These are phyloP conservation scores for Hypoxylon crocopeplum DNA, from an alignment of 495 filamentous ascomycete genomes.

Conservation along the genomic window DNA sequence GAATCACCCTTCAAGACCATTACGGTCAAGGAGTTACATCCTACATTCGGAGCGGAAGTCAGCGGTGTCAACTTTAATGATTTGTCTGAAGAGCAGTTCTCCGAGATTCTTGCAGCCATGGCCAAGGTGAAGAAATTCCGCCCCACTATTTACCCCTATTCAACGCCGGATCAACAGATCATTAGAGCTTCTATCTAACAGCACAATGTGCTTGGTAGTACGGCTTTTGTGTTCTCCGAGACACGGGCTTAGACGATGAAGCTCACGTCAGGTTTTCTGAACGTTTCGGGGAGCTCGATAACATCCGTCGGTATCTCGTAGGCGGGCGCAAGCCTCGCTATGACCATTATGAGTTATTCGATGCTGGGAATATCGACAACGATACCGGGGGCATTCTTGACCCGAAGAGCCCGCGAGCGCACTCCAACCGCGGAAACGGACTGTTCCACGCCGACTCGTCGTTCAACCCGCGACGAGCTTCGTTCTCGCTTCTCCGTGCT, in stretches of 20 bases:
- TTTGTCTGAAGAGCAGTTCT: constrained; percentile 53
- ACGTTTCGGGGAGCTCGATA: constrained; percentile 64
- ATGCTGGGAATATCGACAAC: constrained; percentile 62
- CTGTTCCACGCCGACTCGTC: constrained; percentile 67
- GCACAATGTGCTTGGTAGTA: constrained; percentile 46
- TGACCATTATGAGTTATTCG: constrained; percentile 60
- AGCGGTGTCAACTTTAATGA: constrained; percentile 58
- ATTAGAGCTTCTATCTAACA: not conserved
- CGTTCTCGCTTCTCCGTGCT: constrained; percentile 61
- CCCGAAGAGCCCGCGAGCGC: constrained; percentile 47
- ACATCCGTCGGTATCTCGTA: constrained; percentile 60
- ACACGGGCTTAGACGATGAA: constrained; percentile 59
- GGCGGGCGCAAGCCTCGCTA: constrained; percentile 56
- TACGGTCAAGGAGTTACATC: constrained; percentile 54
- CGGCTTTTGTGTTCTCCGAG: constrained; percentile 62
- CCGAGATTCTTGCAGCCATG: constrained; percentile 55
- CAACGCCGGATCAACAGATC: not conserved
- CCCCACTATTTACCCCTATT: not conserved
- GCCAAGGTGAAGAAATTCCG: constrained; percentile 49
- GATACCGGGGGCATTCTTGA: constrained; percentile 49
- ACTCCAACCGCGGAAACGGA: constrained; percentile 58
- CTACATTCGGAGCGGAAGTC: constrained; percentile 63
- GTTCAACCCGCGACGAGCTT: constrained; percentile 66
- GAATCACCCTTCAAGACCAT: constrained; percentile 45
- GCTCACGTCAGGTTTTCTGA: constrained; percentile 61